Base-by-base conservation (phyloP, 2,329 filamentous ascomycete species). In the Metarhizium anisopliae region DNA sequence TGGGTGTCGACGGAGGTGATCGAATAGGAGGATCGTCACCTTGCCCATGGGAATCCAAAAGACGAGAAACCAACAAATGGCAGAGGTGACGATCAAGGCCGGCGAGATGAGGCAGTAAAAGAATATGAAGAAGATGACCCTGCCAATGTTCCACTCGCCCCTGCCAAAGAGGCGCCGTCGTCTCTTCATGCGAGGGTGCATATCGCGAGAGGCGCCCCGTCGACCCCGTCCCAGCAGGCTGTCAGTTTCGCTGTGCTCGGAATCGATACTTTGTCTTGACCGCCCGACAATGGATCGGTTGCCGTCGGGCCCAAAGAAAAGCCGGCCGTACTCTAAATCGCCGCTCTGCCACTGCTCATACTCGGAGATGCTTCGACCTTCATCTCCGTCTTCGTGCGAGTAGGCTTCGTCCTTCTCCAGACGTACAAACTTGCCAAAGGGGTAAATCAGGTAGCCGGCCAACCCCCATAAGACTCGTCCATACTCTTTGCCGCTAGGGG, bases 11-110 rank as follows among this genome's bases (percentile, higher is more conserved):
- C 93, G 85, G 29, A 99, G 81, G 70, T 99, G 95, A 70, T 93
- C 86, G 68, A 96, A 89, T 14, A 99, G 77, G 56, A 97, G 82
- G 59, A 93, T 81, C 2, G 91, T 95, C 45, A 96, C 89, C 68
- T 95, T 95, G 64, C 92, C 95, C 94, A 99, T 99, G 8, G 94
- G 95, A 54, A 99, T 99, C 77, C 86, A 92, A 74, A 99, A 99
- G 56, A 99, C 94, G 61, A 97, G 72, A 66, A 99, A 86, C 92
- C 93, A 99, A 74, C 94, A 99, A 58, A 95, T 81, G 30, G 82
- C 83, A 8, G 91, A 96, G 40, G 94, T 91, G 47, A 95, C 66
- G 62, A 97, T 86, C 61, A 97, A 80, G 20, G 89, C 82, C 2
- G 94, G 94, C 3, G 89, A 90, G 61, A 99, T 85, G 57, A 97